These are phyloP conservation scores for Pichia membranifaciens DNA, from an alignment of 805 yeast genomes.

Conservation along the genomic window DNA sequence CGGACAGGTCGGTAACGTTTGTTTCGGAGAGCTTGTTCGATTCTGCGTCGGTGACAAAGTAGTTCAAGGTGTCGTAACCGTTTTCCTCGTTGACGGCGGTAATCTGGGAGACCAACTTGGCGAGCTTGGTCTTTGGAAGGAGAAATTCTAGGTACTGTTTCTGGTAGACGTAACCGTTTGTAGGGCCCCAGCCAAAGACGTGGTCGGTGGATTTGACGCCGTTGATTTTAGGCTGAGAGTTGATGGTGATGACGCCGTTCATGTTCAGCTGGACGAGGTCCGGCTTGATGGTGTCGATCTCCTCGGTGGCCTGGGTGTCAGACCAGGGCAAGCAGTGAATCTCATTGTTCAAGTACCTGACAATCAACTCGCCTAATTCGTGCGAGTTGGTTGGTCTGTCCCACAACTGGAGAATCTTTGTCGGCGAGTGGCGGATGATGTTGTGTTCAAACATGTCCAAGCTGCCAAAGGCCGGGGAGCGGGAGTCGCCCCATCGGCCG, in stretches of 20 bases:
- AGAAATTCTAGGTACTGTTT: constrained; percentile 88
- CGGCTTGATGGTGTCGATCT: constrained; percentile 56
- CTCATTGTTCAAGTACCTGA: constrained; percentile 65
- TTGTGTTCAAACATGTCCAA: constrained; percentile 76
- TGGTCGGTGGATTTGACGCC: constrained; percentile 68
- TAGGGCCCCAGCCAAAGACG: constrained; percentile 92
- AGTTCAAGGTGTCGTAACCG: constrained; percentile 55
- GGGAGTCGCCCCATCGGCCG: constrained; percentile 97
- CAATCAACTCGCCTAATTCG: constrained; percentile 60
- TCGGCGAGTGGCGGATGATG: constrained; percentile 74
- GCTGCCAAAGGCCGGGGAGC: constrained; percentile 96
- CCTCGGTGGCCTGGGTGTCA: constrained; percentile 80
- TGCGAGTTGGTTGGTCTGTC: constrained; percentile 60
- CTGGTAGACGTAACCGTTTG: constrained; percentile 87
- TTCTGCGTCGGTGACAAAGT: constrained; percentile 57
- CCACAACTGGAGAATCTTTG: constrained; percentile 82
- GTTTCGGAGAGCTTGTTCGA: constrained; percentile 36
- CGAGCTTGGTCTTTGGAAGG: constrained; percentile 48
- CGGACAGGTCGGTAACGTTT: constrained; percentile 49
- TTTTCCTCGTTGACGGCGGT: constrained; percentile 37
- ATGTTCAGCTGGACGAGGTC: constrained; percentile 59
- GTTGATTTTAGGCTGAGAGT: constrained; percentile 91
- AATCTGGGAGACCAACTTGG: constrained; percentile 38
- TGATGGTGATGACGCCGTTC: constrained; percentile 71
- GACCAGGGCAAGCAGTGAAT: constrained; percentile 86